Evolutionary conservation across 345 rosid genomes (phyloP).

Genomic region (Cardamine chenopodiifolia): DNA sequence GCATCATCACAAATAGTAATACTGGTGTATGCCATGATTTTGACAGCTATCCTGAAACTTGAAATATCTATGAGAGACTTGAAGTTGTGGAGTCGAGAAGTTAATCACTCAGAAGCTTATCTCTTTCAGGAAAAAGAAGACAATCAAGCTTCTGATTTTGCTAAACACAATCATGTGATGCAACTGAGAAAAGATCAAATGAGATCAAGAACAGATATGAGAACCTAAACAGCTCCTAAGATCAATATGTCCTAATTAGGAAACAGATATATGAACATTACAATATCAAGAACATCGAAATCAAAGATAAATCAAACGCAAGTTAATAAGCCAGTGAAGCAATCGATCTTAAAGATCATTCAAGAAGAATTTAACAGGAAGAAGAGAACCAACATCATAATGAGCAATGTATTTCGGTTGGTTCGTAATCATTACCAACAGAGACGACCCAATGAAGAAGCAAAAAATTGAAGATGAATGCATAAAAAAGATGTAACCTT

Average conservation of each 20-base stretch:
- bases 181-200: background rate
- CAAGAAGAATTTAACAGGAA: background rate
- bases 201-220: slow-evolving; percentile 12
- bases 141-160: background rate
- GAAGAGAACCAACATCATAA: background rate
- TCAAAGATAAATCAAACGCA: background rate
- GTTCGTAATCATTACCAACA: background rate
- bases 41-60: background rate
- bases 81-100: background rate
- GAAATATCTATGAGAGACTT: background rate
- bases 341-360: background rate
- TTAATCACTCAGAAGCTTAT: background rate
- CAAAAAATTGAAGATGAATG: background rate
- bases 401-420: background rate
- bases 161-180: slow-evolving; percentile 15
- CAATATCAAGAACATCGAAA: background rate
- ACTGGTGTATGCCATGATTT: background rate
- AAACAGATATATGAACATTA: background rate
- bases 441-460: slow-evolving; percentile 6
- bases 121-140: background rate
- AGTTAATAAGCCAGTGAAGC: background rate
- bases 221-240: slow-evolving; percentile 11
- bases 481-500: slow-evolving; percentile 54
- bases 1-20: background rate
- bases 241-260: background rate